Conservation (phyloP, 164 flowering plant genomes). For the Sedum album region DNA sequence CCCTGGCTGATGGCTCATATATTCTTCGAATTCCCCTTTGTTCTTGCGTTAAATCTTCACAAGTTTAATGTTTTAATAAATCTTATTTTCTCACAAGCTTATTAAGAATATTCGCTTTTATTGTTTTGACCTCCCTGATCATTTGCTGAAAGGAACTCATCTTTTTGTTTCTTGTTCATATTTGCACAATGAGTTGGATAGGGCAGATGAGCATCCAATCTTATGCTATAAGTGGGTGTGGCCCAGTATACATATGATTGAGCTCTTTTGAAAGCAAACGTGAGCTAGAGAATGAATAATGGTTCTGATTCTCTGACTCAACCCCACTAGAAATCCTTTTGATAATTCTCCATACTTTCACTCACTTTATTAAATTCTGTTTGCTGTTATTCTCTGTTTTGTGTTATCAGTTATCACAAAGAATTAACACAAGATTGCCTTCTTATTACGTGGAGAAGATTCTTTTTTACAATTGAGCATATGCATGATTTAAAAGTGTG, state of each 20-base stretch:
- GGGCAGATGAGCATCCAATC: not conserved
- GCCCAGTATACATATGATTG: not conserved
- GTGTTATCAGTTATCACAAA: not conserved
- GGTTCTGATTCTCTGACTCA: not conserved
- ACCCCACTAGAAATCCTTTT: not conserved
- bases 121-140: not conserved
- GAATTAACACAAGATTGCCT: not conserved
- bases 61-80: no score
- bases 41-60: no score
- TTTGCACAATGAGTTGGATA: not conserved
- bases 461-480: not conserved
- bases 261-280: not conserved
- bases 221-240: not conserved
- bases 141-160: not conserved
- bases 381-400: not conserved
- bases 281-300: not conserved
- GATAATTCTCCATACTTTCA: not conserved
- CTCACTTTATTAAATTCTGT: not conserved
- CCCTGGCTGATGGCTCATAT: no score
- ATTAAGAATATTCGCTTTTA: no score
- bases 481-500: not conserved
- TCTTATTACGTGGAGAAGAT: not conserved
- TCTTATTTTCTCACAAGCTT: no score
- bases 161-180: not conserved
- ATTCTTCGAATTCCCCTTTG: no score